Evolutionary conservation across 176 grass and related monocot genomes (phyloP).

Genomic region (Lolium rigidum): DNA sequence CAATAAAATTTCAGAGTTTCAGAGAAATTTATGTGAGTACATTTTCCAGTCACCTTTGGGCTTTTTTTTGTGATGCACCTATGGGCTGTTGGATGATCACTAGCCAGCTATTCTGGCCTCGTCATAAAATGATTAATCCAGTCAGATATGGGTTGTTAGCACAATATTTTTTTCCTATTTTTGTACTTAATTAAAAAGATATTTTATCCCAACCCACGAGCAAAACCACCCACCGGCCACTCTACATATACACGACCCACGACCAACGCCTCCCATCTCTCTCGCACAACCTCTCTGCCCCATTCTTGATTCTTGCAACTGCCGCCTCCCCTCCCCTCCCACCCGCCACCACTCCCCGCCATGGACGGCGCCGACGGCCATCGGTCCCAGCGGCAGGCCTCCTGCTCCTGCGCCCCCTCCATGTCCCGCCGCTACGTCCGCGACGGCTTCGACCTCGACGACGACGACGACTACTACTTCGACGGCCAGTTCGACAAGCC

Average conservation of each 20-base stretch:
- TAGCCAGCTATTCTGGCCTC: background rate
- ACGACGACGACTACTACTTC: conserved; percentile 30
- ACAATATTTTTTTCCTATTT: background rate
- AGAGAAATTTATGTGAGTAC: too few relatives aligned
- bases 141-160: conserved; percentile 22
- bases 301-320: background rate
- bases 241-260: conserved; percentile 44
- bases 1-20: background rate
- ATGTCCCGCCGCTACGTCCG: conserved; percentile 57
- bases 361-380: conserved; percentile 66
- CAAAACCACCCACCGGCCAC: conserved; percentile 35
- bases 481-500: conserved; percentile 32
- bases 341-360: background rate
- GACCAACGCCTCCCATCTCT: conserved; percentile 14
- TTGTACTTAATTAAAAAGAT: conserved; percentile 4
- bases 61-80: too few relatives aligned
- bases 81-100: conserved; percentile 13
- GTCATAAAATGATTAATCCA: conserved; percentile 22
- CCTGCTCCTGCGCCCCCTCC: conserved; percentile 63
- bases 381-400: conserved; percentile 65
- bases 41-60: background rate
- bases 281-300: background rate
- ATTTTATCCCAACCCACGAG: background rate
- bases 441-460: conserved; percentile 41
- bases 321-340: background rate